Base-by-base conservation (phyloP, 805 yeast genomes). In the Saturnispora sanitii region DNA sequence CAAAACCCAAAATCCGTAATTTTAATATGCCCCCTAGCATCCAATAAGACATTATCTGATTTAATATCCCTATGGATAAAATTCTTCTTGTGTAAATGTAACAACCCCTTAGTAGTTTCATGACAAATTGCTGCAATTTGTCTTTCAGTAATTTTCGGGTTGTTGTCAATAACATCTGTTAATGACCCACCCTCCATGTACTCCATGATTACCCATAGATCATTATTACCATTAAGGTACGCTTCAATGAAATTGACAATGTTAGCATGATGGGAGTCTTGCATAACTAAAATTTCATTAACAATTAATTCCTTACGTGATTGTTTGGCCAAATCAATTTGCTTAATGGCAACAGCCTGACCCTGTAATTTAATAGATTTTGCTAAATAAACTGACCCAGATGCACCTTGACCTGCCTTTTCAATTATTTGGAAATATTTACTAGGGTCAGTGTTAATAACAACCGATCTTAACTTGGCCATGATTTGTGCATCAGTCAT, bases 201-300 rank as follows among this genome's bases (percentile, higher is more conserved):
- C 61, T 92, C 99, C 99, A 92, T 92, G 25, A 94, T 83, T n/a
- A 92, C 98, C 96, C 97, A 90, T 45, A 92, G 67, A 54, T 92
- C 96, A 44, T 75, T 71, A 37, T 71, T 67, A 4, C 86, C 85
- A 41, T 87, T 71, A 47, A 90, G 64, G 55, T 85, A 94, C 1
- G 96, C 86, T 56, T 90, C 97, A 45, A 92, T 64, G 61, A 85
- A 92, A 58, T 90, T 92, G 44, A 92, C 98, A 61, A 92, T 92
- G 58, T 92, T 92, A 46, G 82, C 80, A 63, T 92, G 97, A 48
- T 83, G 88, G 13, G 94, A 80, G 55, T 87, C 96, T 58, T 86
- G 86, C 98, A 92, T 92, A 19, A 92, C 96, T 51, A 90, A 64
- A 50, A 92, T 92, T 64, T 92, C 98, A 62, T 90, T 90, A 40